Base-by-base conservation (phyloP, 306 rosid genomes). In the Oemleria cerasiformis region DNA sequence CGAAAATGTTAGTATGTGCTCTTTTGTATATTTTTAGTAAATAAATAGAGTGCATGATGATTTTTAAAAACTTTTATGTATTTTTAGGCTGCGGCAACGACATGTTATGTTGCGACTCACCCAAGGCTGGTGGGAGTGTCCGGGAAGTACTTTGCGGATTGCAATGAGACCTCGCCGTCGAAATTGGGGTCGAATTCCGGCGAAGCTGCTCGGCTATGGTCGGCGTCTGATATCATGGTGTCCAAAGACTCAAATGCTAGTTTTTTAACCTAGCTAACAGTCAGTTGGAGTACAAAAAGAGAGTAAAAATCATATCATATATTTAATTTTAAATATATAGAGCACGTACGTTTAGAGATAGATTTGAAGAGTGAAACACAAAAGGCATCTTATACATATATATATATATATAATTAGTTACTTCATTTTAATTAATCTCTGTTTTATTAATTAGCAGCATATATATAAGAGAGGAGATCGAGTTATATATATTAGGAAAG, bases 21-120 rank as follows among this genome's bases (percentile, higher is more conserved):
- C 36, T 30, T 30, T 30, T 4, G 36, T 30, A 30, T 30, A 30
- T 1, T 30, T 30, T 30, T 30, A 30, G 36, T 30, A 30, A 30
- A 30, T 30, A 30, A 30, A 30, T 3, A 30, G 36, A 30, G 36
- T 30, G 36, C 36, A 30, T 30, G 36, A 30, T 30, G 36, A 30
- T 25, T 25, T 25, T 25, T 1, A 25, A 25, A 25, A 25, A 25
- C 1, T 53, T 53, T 3, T 17, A n/a, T 53, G 57, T n/a, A 51
- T 9, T 53, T 17, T n/a, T n/a, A 92, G 98, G 99, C 96, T 49
- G 96, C 97, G 5, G 96, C 97, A 20, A 94, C 99, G 7, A 86
- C 99, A n/a, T 94, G 99, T 63, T 94, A 91, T 68, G 96, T 85
- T 61, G 97, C 96, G 8, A 91, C 87, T 1, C 90, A 85, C 25